A percentile compares a stretch with the other conserved stretches of the same genome.
Evolutionary conservation across 169 alveolate species (phyloP).

Genomic region (Fabrea salina): DNA sequence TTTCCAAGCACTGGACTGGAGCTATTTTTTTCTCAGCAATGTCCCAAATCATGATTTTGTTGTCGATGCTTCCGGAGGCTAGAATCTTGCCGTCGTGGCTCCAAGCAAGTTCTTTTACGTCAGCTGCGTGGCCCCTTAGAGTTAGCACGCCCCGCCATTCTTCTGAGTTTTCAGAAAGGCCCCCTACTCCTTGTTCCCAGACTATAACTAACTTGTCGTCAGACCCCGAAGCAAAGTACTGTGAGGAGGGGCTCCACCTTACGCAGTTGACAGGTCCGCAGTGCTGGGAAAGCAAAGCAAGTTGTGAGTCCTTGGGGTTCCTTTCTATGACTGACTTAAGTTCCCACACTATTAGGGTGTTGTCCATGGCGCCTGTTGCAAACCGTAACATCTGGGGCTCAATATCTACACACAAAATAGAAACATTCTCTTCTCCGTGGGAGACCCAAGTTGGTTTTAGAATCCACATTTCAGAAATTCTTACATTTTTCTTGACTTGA

Average conservation of each 20-base stretch:
- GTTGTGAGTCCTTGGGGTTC: neutral
- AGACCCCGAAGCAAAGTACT: neutral
- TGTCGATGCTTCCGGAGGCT: slow-evolving; percentile 3
- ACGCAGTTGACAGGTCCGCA: slow-evolving; percentile 19
- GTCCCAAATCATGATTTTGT: neutral
- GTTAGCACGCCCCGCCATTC: neutral
- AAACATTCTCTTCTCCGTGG: no score
- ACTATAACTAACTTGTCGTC: neutral
- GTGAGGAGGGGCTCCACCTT: neutral
- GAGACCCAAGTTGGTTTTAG: no score
- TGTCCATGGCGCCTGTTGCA: neutral
- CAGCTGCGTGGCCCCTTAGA: neutral
- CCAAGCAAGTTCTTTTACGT: neutral
- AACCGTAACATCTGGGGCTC: slow-evolving; percentile 1
- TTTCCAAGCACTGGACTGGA: neutral
- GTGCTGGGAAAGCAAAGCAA: neutral
- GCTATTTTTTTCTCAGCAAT: neutral
- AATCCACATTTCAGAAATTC: no score
- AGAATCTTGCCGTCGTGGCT: neutral
- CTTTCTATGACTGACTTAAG: neutral
- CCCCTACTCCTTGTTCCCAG: neutral
- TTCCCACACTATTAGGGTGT: neutral
- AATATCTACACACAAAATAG: neutral
- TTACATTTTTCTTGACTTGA: no score
- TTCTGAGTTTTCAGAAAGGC: slow-evolving; percentile 7